These are phyloP conservation scores for Fragaria iinumae DNA, from an alignment of 306 rosid genomes.

Conservation along the genomic window DNA sequence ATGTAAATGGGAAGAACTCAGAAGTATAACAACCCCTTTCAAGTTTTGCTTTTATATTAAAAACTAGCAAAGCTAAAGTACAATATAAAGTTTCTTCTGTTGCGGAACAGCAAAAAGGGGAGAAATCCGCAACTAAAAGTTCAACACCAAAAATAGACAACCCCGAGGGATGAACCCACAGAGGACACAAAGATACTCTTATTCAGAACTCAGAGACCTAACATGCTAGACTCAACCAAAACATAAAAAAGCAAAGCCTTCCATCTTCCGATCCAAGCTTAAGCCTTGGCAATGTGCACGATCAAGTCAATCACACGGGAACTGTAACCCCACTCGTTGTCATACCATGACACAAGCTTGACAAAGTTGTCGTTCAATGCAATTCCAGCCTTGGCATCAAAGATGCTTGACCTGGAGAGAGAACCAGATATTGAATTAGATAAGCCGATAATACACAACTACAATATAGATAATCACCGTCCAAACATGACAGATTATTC, in stretches of 20 bases:
- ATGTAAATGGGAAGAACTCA: neutral
- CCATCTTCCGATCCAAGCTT: conserved; percentile 29
- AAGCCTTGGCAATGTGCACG: conserved; percentile 55
- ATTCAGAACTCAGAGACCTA: conserved; percentile 19
- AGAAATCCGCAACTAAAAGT: neutral
- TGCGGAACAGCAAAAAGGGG: neutral
- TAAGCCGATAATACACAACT: neutral
- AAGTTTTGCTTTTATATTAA: conserved; percentile 1
- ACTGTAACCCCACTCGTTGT: conserved; percentile 94
- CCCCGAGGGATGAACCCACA: neutral
- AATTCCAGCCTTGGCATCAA: conserved; percentile 97
- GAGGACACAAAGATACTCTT: conserved; percentile 12
- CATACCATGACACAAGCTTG: conserved; percentile 85
- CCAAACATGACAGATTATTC: neutral
- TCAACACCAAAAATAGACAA: neutral
- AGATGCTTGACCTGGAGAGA: conserved; percentile 85
- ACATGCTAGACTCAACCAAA: conserved; percentile 22
- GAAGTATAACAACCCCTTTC: neutral
- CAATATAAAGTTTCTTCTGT: neutral
- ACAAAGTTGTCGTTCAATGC: conserved; percentile 73
- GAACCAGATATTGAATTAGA: neutral
- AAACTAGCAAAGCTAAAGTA: neutral
- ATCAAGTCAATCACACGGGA: conserved; percentile 93
- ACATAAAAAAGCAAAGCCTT: conserved; percentile 3
- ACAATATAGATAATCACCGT: neutral